Evolutionary conservation across 768 basidiomycete species (phyloP).

Genomic region (Sistotremastrum suecicum): DNA sequence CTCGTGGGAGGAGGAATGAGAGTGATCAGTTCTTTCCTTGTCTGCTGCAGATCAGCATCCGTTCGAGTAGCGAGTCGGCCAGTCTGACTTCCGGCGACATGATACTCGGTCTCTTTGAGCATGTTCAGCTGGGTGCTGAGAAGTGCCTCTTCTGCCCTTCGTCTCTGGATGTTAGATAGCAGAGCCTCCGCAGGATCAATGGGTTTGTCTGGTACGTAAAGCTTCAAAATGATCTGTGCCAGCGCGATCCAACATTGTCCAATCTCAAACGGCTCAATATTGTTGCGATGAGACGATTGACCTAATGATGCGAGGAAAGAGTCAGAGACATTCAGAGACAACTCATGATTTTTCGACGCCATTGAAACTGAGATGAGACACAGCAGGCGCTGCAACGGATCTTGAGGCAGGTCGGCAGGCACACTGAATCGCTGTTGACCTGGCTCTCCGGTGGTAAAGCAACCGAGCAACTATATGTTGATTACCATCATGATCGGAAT

Average conservation of each 20-base stretch:
- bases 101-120: constrained; percentile 39
- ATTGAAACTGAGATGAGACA: too few species aligned
- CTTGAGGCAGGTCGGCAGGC: too few species aligned
- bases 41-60: constrained; percentile 8
- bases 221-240: constrained; percentile 42
- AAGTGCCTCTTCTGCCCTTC: constrained; percentile 24
- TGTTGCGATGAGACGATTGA: background rate
- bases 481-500: too few species aligned
- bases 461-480: too few species aligned
- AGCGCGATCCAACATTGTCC: constrained; percentile 48
- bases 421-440: too few species aligned
- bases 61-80: constrained; percentile 32
- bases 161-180: constrained; percentile 29
- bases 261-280: constrained; percentile 7
- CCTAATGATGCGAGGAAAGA: background rate
- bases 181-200: constrained; percentile 73
- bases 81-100: constrained; percentile 38
- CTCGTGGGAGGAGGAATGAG: constrained; percentile 12
- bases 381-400: too few species aligned
- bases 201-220: constrained; percentile 73
- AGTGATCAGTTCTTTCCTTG: constrained; percentile 3
- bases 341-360: background rate
- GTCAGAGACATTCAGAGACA: background rate
- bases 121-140: constrained; percentile 37
- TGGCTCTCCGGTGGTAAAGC: too few species aligned